A percentile compares a stretch with the other conserved stretches of the same genome.
Evolutionary conservation across 1,139 yeast species (phyloP).

Genomic region (Suhomyces yuchorum): DNA sequence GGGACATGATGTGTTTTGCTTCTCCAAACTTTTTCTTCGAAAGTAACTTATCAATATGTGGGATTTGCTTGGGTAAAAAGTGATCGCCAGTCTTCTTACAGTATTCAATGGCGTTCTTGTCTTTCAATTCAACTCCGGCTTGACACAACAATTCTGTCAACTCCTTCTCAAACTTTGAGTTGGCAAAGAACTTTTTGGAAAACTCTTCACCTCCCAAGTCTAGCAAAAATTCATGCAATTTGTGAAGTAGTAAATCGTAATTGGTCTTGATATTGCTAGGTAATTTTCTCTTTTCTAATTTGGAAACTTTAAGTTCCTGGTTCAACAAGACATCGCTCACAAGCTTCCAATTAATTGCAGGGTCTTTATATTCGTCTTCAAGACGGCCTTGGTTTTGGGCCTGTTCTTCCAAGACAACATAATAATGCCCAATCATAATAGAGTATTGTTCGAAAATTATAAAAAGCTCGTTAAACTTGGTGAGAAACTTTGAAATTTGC

Average conservation of each 20-base stretch:
- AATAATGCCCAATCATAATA: slow-evolving; percentile 38
- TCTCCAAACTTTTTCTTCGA: slow-evolving; percentile 42
- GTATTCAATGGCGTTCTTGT: slow-evolving; percentile 31
- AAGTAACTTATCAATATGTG: slow-evolving; percentile 46
- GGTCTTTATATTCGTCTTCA: slow-evolving; percentile 23
- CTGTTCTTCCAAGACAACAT: slow-evolving; percentile 24
- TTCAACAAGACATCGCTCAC: slow-evolving; percentile 29
- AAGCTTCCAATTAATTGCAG: slow-evolving; percentile 30
- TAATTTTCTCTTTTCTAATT: slow-evolving; percentile 32
- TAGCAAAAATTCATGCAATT: slow-evolving; percentile 24
- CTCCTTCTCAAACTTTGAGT: slow-evolving; percentile 27
- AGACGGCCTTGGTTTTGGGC: slow-evolving; percentile 6
- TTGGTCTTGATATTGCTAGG: slow-evolving; percentile 30
- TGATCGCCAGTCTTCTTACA: slow-evolving; percentile 37
- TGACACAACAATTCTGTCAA: slow-evolving; percentile 52
- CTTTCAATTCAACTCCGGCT: slow-evolving; percentile 37
- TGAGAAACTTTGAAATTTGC: slow-evolving; percentile 45
- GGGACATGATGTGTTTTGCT: slow-evolving; percentile 39
- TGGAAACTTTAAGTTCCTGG: slow-evolving; percentile 33
- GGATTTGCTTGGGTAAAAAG: slow-evolving; percentile 50
- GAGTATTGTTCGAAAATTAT: slow-evolving; percentile 48
- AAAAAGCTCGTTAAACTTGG: slow-evolving; percentile 36
- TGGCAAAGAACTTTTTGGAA: neutral
- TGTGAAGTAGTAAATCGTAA: slow-evolving; percentile 35
- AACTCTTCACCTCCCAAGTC: slow-evolving; percentile 15